These are phyloP conservation scores for Roridomyces roridus DNA, from an alignment of 768 basidiomycete genomes.

Conservation along the genomic window DNA sequence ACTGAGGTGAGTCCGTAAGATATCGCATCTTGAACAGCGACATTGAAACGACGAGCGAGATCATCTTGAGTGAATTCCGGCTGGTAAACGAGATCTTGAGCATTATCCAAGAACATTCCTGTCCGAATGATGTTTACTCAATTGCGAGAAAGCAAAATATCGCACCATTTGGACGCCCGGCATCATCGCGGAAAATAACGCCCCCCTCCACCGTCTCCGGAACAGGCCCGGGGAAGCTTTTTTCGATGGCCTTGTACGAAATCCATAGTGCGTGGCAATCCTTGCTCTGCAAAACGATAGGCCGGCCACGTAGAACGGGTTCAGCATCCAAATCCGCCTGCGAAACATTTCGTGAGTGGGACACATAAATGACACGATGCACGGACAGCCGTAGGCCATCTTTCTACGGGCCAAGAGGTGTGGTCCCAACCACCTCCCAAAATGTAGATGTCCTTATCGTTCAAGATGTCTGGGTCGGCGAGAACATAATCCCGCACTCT, in stretches of 20 bases:
- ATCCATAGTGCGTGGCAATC: slow-evolving; percentile 93
- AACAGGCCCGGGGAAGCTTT: slow-evolving; percentile 55
- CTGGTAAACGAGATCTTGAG: slow-evolving; percentile 73
- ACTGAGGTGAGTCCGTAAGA: slow-evolving; percentile 79
- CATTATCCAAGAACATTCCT: slow-evolving; percentile 88
- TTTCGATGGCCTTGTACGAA: slow-evolving; percentile 63
- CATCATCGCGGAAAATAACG: slow-evolving; percentile 69
- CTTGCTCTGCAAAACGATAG: slow-evolving; percentile 81
- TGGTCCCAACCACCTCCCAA: slow-evolving; percentile 94
- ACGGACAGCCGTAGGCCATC: slow-evolving; percentile 75
- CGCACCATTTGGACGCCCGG: slow-evolving; percentile 74
- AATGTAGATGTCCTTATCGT: slow-evolving; percentile 66
- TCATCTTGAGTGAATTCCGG: slow-evolving; percentile 70
- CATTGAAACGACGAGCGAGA: slow-evolving; percentile 63
- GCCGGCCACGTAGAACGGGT: slow-evolving; percentile 67
- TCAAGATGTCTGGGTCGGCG: slow-evolving; percentile 58
- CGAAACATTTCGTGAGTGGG: slow-evolving; percentile 7
- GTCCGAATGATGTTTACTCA: slow-evolving; percentile 9
- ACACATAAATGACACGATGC: neutral
- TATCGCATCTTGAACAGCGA: slow-evolving; percentile 72
- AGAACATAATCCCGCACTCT: slow-evolving; percentile 68
- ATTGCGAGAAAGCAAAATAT: slow-evolving; percentile 1
- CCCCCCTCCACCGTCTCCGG: slow-evolving; percentile 82
- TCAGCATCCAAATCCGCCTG: slow-evolving; percentile 79
- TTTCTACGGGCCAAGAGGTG: slow-evolving; percentile 66